phyloP scores from a whole-genome alignment of 2,329 filamentous ascomycete genomes.

The Lachnellula subtilissima region DNA sequence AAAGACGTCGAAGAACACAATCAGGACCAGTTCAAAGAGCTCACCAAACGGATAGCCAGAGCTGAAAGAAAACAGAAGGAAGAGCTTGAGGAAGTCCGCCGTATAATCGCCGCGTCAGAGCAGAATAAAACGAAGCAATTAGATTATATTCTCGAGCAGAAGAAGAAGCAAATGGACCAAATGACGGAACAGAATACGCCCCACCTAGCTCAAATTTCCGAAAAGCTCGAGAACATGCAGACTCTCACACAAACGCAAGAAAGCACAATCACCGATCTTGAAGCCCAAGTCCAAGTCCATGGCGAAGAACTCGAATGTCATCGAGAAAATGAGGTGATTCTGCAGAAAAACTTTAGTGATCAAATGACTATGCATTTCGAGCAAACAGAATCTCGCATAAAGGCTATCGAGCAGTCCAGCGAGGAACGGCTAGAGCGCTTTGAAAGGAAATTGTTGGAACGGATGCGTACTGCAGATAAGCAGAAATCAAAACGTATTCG shows the following conservation, averaged over 20 bases:
- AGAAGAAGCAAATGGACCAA: background rate
- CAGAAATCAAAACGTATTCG: background rate
- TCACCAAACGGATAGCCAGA: background rate
- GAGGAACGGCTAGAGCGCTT: background rate
- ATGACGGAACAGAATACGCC: background rate
- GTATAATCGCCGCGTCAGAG: background rate
- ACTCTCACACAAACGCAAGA: background rate
- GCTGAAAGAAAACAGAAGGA: background rate
- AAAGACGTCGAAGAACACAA: background rate
- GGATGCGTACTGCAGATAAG: background rate
- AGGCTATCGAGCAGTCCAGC: background rate
- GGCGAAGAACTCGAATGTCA: background rate
- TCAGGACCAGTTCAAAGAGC: background rate
- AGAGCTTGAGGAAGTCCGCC: background rate
- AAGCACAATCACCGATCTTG: background rate
- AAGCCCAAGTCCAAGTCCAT: background rate
- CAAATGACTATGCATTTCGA: background rate
- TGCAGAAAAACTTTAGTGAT: background rate
- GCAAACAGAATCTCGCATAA: background rate
- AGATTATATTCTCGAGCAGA: background rate
- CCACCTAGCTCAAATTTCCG: background rate
- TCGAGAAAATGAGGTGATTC: background rate
- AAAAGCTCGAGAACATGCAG: background rate
- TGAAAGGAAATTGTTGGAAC: background rate
- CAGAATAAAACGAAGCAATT: background rate